Evolutionary conservation across 768 basidiomycete genomes (phyloP), one percentile per base, ranked within the genome.

Genomic region (Paxillus ammoniavirescens): DNA sequence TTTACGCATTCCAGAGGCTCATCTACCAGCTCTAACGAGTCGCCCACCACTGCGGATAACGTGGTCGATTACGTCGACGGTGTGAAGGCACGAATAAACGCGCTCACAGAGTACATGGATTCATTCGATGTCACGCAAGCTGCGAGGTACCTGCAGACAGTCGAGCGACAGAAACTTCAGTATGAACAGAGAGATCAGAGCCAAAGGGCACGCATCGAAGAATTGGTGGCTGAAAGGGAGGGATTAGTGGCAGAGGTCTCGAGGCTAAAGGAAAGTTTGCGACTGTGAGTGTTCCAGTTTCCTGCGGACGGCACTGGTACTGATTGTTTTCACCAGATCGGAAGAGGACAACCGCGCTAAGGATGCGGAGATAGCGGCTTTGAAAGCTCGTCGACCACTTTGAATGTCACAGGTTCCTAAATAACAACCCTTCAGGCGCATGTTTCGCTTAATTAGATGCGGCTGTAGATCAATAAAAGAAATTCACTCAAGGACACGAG

Each of bases 31-130:
- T 33, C 64, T 9, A 54, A 61, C 17, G 57, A 36, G 26, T 66
- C 65, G 13, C 66, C 65, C 8, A 68, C 65, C 0, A 56, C 10
- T 15, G 65, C 64, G 3, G 65, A 68, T 30, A 66, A 65, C 33
- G 55, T 68, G 36, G 50, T 68, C 4, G 65, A 66, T 45, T 66
- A 59, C n/a, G 48, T 52, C 2, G 54, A 56, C 7, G 65, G 66
- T 14, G 18, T 63, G 43, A 66, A 53, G 46, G 50, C 10, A 8
- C 58, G 64, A 40, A 55, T 68, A 44, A 68, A 63, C 47, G 59
- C 52, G 4, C 57, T 66, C 28, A 54, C 52, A 2, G 63, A 63
- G 44, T 66, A 66, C 35, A 58, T 68, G 66, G 53, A 59, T n/a
- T 66, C 65, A 28, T 68, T 68, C 48, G 59, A 68, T 36, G 40